These are phyloP conservation scores for Zygosaccharomyces sapae DNA, from an alignment of 1,139 yeast genomes.

Conservation along the genomic window DNA sequence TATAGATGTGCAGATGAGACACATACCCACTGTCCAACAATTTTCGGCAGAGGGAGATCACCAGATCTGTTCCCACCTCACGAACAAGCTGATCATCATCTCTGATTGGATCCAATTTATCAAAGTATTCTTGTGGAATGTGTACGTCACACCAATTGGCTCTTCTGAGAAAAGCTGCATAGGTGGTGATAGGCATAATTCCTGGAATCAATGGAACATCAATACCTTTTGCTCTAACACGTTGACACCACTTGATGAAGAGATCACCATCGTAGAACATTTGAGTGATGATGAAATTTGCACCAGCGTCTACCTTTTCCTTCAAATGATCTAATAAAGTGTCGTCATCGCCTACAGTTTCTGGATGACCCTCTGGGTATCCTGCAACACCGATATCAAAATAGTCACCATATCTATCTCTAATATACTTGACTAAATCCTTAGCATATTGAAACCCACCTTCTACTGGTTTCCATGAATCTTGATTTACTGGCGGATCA, in stretches of 20 bases:
- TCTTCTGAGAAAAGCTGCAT: conserved; percentile 85
- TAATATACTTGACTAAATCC: conserved; percentile 55
- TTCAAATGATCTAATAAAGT: conserved; percentile 62
- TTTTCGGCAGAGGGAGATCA: conserved; percentile 77
- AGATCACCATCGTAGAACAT: conserved; percentile 86
- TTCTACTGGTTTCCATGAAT: conserved; percentile 44
- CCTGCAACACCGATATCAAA: conserved; percentile 75
- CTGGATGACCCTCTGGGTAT: conserved; percentile 78
- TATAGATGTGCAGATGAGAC: conserved; percentile 87
- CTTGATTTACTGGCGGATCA: conserved; percentile 68
- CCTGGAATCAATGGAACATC: conserved; percentile 91
- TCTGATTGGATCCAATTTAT: conserved; percentile 72
- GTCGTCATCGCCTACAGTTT: conserved; percentile 55
- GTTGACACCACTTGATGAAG: conserved; percentile 76
- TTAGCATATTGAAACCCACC: conserved; percentile 76
- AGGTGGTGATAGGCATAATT: conserved; percentile 95
- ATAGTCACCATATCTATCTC: conserved; percentile 54
- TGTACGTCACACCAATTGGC: conserved; percentile 89
- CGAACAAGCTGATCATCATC: conserved; percentile 89
- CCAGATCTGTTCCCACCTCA: conserved; percentile 76
- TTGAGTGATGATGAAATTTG: conserved; percentile 87
- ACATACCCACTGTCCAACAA: conserved; percentile 68
- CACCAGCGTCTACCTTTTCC: conserved; percentile 90
- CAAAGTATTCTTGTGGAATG: conserved; percentile 71
- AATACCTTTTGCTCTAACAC: conserved; percentile 71